phyloP scores from a whole-genome alignment of 345 rosid species.

The Noccaea caerulescens region DNA sequence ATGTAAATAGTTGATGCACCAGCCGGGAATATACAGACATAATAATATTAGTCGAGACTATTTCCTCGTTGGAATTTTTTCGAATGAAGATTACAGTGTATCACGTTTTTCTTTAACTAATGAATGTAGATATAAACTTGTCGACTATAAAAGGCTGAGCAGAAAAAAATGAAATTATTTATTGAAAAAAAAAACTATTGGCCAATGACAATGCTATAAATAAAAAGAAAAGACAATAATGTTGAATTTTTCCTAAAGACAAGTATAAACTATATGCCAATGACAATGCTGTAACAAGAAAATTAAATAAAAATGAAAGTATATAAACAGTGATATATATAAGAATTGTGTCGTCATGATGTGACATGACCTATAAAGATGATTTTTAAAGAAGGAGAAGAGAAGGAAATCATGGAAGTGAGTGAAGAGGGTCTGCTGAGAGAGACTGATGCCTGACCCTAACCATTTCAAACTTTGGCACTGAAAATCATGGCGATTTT shows the following conservation, averaged over 20 bases:
- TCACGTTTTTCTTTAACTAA: neutral
- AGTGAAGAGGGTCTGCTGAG: slow-evolving; percentile 37
- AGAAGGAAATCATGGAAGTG: slow-evolving; percentile 47
- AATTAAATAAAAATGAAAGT: neutral
- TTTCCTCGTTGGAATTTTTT: neutral
- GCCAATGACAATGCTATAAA: neutral
- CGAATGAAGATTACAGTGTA: neutral
- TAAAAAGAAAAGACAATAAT: neutral
- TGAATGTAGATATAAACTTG: too few relatives aligned
- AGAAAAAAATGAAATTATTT: neutral
- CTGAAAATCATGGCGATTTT: slow-evolving; percentile 43
- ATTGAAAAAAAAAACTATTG: neutral
- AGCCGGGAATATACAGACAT: too few relatives aligned
- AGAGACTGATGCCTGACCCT: slow-evolving; percentile 46
- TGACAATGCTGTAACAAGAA: neutral
- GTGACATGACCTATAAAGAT: slow-evolving; percentile 40
- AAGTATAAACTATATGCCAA: neutral
- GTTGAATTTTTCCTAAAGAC: too few relatives aligned
- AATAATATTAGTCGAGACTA: too few relatives aligned
- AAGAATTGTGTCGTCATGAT: slow-evolving; percentile 26
- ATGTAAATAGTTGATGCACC: too few relatives aligned
- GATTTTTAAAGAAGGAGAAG: slow-evolving; percentile 32
- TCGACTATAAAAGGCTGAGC: neutral
- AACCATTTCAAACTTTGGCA: slow-evolving; percentile 43
- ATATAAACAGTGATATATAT: neutral